These are phyloP conservation scores for Asclepias syriaca DNA, from an alignment of 257 asterid genomes.

Conservation along the genomic window DNA sequence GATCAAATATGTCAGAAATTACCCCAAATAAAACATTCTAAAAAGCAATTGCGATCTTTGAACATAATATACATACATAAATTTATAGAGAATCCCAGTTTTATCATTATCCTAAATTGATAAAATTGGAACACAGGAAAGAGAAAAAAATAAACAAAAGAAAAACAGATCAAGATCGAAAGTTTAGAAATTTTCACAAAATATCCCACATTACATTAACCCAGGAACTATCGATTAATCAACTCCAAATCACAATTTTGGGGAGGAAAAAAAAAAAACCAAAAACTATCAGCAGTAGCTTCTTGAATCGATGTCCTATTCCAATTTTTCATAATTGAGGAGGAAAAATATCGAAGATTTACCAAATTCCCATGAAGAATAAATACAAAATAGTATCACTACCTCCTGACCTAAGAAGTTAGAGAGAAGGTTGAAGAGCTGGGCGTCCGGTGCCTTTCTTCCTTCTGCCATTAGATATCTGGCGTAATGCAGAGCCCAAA, in stretches of 20 bases:
- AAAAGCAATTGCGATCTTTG: background rate
- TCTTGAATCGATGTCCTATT: background rate
- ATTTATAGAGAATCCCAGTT: background rate
- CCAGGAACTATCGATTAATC: background rate
- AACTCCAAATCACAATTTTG: background rate
- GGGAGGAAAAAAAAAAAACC: background rate
- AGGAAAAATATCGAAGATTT: background rate
- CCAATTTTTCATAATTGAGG: background rate
- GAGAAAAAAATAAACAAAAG: background rate
- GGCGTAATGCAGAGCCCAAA: background rate
- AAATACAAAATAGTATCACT: background rate
- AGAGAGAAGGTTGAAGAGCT: slow-evolving; percentile 73
- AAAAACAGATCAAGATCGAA: background rate
- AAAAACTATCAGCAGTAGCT: background rate
- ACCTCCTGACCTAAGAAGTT: slow-evolving; percentile 87
- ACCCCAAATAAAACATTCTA: background rate
- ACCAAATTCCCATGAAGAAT: too few relatives aligned
- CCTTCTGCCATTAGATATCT: slow-evolving; percentile 38
- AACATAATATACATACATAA: background rate
- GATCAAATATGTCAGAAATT: background rate
- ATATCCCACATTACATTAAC: background rate
- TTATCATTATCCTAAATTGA: background rate
- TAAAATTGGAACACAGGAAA: background rate
- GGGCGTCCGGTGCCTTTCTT: slow-evolving; percentile 53
- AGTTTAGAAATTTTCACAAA: background rate